Conservation (phyloP, 1,284 basidiomycete species). For the Ceraceosorus guamensis region DNA sequence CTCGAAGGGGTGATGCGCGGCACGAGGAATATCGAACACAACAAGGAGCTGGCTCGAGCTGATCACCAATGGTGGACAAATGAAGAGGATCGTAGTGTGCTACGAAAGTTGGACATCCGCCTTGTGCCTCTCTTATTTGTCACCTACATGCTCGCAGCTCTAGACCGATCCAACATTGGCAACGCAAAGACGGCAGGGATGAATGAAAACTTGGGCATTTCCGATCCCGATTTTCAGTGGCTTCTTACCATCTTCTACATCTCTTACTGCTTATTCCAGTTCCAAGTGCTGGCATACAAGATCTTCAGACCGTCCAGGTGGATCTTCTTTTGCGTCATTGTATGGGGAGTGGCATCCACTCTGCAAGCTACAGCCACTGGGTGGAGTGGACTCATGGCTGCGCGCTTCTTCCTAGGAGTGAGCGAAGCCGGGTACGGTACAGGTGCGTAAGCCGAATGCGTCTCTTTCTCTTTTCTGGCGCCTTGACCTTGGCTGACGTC, state of each 20-base stretch:
- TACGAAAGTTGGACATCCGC: conserved; percentile 25
- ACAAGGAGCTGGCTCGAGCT: too few species aligned
- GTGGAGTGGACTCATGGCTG: conserved; percentile 33
- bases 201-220: conserved; percentile 20
- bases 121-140: conserved; percentile 18
- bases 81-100: conserved; percentile 21
- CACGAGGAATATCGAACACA: too few species aligned
- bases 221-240: conserved; percentile 33
- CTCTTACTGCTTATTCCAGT: conserved; percentile 35
- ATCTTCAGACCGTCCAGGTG: conserved; percentile 27
- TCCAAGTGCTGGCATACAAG: conserved; percentile 33
- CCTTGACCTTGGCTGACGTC: neutral
- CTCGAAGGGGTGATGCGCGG: too few species aligned
- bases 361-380: conserved; percentile 32
- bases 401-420: conserved; percentile 35
- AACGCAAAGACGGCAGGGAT: conserved; percentile 38
- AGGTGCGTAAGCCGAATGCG: too few species aligned
- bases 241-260: conserved; percentile 37
- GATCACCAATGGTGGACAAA: conserved; percentile 26
- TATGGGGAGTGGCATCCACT: conserved; percentile 28
- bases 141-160: conserved; percentile 19
- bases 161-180: conserved; percentile 29
- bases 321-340: conserved; percentile 28
- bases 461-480: conserved; percentile 3
- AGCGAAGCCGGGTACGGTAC: conserved; percentile 39